Percentiles rank a stretch among this genome's conserved stretches.
These are phyloP conservation scores for Trichosanthes cucumerina DNA, from an alignment of 306 rosid species.

Conservation along the genomic window DNA sequence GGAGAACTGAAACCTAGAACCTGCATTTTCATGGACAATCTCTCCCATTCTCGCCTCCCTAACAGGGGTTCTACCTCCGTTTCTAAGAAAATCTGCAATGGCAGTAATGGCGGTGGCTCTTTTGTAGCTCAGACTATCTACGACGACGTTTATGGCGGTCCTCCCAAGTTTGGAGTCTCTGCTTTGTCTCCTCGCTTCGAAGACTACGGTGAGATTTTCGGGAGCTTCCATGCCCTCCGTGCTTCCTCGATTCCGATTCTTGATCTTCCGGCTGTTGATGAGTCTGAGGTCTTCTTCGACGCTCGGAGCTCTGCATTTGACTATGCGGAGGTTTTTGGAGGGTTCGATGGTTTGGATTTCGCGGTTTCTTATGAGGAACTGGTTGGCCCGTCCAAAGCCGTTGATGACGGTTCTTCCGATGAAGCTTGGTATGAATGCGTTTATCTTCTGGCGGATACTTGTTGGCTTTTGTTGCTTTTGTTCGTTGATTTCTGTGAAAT, in stretches of 20 bases:
- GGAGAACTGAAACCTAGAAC: slow-evolving; percentile 25
- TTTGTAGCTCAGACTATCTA: slow-evolving; percentile 33
- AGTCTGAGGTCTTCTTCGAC: slow-evolving; percentile 49
- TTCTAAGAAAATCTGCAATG: slow-evolving; percentile 40
- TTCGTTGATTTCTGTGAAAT: slow-evolving; percentile 14
- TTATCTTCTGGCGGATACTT: slow-evolving; percentile 4
- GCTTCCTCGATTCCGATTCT: slow-evolving; percentile 79
- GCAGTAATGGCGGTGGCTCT: slow-evolving; percentile 14
- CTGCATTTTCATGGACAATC: slow-evolving; percentile 52
- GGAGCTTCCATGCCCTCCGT: slow-evolving; percentile 60
- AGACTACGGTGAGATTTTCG: slow-evolving; percentile 88
- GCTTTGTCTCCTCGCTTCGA: slow-evolving; percentile 74
- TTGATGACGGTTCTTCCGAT: slow-evolving; percentile 29
- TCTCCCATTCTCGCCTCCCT: slow-evolving; percentile 54
- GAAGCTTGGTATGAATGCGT: slow-evolving; percentile 65
- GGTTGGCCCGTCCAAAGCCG: slow-evolving; percentile 28
- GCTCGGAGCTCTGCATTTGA: slow-evolving; percentile 49
- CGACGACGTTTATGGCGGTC: slow-evolving; percentile 82
- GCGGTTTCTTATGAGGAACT: slow-evolving; percentile 54
- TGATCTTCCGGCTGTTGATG: slow-evolving; percentile 71
- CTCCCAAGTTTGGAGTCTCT: slow-evolving; percentile 58
- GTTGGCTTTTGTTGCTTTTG: not conserved
- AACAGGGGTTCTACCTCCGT: slow-evolving; percentile 33
- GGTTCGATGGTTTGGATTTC: slow-evolving; percentile 44
- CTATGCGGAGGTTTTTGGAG: slow-evolving; percentile 70